Base-by-base conservation (phyloP, 1,284 basidiomycete genomes). In the Cutaneotrichosporon spelunceum region DNA sequence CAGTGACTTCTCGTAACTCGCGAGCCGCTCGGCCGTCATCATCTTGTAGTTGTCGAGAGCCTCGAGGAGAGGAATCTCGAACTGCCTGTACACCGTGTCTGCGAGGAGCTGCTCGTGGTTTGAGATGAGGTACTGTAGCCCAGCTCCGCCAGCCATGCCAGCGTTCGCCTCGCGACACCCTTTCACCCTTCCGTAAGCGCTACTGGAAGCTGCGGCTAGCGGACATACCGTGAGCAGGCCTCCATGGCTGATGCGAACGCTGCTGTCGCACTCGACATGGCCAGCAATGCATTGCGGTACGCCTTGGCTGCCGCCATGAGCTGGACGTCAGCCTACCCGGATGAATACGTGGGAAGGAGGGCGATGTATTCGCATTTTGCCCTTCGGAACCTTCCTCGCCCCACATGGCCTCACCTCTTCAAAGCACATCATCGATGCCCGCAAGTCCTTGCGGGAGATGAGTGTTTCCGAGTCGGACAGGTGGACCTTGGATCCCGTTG, bases 81-180 rank as follows among this genome's bases (percentile, higher is more conserved):
- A 93, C 59, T 88, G 90, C 70, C 89, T 89, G 78, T 93, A 91
- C 50, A 95, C 83, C 4, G 88, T 86, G 72, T 93, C 91, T 33
- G 90, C 86, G 71, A 96, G 81, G 58, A 96, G 85, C 76, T 93
- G 91, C 83, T 90, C 92, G 71, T 95, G 91, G 77, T 95, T 95
- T 59, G 89, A 88, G 72, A 95, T 88, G 67, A 97, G 84, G 77
- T 93, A 91, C 77, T 96, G 92, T 56, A 96, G 81, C 2, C 93
- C 93, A 19, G 89, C 87, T n/a, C 89, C 87, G 34, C 75, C 76
- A 6, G 89, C 90, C 72, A 93, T 86, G 7, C 68, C 72, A 50
- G 73, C 71, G 50, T 77, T 75, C 14, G 75, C 70, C 7, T 70
- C 63, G 7, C 74, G 65, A 53, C 77, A 78, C 1, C 77, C 76